Evolutionary conservation across 1,284 basidiomycete genomes (phyloP), one percentile per base, ranked within the genome.

Genomic region (Cutaneotrichosporon spelunceum): DNA sequence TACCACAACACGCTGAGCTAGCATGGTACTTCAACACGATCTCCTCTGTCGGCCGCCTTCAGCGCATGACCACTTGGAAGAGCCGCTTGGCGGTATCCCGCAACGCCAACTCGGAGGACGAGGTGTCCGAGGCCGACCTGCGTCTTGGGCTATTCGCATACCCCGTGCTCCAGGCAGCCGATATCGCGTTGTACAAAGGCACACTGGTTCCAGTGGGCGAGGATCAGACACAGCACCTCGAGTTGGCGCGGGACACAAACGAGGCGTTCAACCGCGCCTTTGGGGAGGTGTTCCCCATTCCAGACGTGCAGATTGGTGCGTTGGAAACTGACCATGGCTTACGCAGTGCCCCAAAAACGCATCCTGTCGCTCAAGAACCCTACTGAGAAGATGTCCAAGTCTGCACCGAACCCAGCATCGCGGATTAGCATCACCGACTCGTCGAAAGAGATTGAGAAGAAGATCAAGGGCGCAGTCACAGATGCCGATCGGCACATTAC

Each of bases 1-100:
- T 90, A 71, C 84, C 83, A 33, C 83, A 89, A 66, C 94, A 98
- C 72, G 83, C 87, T 0, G 92, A 97, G 71, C 81, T 97, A n/a
- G 88, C 88, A 1, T 98, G 94, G 94, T 86, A 93, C 60, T 77
- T 98, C 57, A 90, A 86, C 67, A 95, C 93, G 68, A 79, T 93
- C 44, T 88, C 91, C 0, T 86, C 91, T 0, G 83, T 95, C 49
- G 92, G 93, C 8, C 87, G 87, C 68, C 80, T 98, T 11, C 84
- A 87, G 42, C 81, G 93, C 45, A 95, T 96, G 93, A 96, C 93
- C 2, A 94, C 92, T 0, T 97, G 93, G 93, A 97, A 95, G 62
- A 63, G 57, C 19, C 57, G 61, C 16, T 33, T 68, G 1, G 90
- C 88, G 3, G 84, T 85, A 3, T 84, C 86, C 4, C 83, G 87